phyloP scores from a whole-genome alignment of 1,284 basidiomycete species.

The Tremellales sp. region DNA sequence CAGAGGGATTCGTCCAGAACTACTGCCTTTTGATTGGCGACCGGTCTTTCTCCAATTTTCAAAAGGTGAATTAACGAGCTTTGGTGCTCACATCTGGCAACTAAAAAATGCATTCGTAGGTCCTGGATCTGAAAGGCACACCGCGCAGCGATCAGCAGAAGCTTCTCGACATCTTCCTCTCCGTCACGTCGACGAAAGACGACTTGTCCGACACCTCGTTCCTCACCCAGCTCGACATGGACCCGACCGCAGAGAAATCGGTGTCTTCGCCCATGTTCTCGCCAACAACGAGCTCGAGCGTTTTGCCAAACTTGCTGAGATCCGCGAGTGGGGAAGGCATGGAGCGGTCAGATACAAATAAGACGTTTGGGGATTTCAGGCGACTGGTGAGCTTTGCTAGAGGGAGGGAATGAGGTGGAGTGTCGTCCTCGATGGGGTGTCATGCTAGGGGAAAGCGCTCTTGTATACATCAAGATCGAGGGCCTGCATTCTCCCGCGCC shows the following conservation, averaged over 20 bases:
- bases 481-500: too few relatives aligned
- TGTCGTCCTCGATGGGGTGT: too few relatives aligned
- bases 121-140: slow-evolving; percentile 91
- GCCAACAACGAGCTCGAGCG: slow-evolving; percentile 12
- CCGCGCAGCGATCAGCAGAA: slow-evolving; percentile 79
- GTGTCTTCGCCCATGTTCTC: slow-evolving; percentile 34
- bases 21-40: slow-evolving; percentile 90
- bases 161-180: slow-evolving; percentile 84
- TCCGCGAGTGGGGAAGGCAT: slow-evolving; percentile 37
- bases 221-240: slow-evolving; percentile 89
- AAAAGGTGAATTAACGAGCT: slow-evolving; percentile 81
- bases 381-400: slow-evolving; percentile 80
- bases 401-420: slow-evolving; percentile 45
- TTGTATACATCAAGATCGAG: too few relatives aligned
- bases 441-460: too few relatives aligned
- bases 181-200: slow-evolving; percentile 79
- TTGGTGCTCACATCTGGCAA: neutral
- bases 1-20: slow-evolving; percentile 74
- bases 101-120: slow-evolving; percentile 46
- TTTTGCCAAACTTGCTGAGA: slow-evolving; percentile 24
- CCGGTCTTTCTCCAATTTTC: slow-evolving; percentile 90
- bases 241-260: slow-evolving; percentile 45
- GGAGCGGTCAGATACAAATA: slow-evolving; percentile 56
- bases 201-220: slow-evolving; percentile 85
- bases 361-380: slow-evolving; percentile 79